phyloP scores from a whole-genome alignment of 2,329 filamentous ascomycete genomes.

The Colletotrichum tamarilloi region DNA sequence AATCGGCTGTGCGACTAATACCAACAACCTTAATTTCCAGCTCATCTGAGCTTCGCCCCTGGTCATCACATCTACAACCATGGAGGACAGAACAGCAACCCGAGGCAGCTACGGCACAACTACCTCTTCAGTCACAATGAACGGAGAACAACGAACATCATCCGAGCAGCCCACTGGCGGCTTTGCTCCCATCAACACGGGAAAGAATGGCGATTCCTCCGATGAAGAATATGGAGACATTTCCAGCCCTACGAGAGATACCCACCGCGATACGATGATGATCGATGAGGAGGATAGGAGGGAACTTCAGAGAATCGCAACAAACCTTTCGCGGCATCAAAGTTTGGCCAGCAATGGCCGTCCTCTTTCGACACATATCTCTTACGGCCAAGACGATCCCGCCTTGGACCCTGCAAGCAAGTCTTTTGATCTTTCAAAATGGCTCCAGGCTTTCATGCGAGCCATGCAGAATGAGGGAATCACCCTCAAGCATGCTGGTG shows the following conservation, averaged over 20 bases:
- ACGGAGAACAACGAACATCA: neutral
- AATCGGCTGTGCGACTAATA: neutral
- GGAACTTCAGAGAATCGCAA: constrained; percentile 54
- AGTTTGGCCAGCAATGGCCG: constrained; percentile 41
- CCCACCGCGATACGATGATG: constrained; percentile 26
- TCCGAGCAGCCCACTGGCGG: constrained; percentile 5
- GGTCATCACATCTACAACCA: neutral
- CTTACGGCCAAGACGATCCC: constrained; percentile 41
- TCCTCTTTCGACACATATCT: constrained; percentile 17
- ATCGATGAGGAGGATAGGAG: constrained; percentile 47
- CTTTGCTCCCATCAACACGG: constrained; percentile 27
- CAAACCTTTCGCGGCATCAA: constrained; percentile 49
- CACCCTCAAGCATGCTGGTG: constrained; percentile 63
- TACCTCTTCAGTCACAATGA: constrained; percentile 21
- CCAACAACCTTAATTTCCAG: neutral
- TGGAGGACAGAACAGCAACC: constrained; percentile 13
- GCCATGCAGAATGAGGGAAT: constrained; percentile 66
- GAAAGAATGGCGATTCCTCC: constrained; percentile 18
- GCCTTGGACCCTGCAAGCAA: constrained; percentile 50
- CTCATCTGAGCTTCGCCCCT: constrained; percentile 14
- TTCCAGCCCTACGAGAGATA: constrained; percentile 13
- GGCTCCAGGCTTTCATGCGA: constrained; percentile 51
- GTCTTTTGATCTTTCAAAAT: constrained; percentile 54
- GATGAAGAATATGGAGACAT: constrained; percentile 1
- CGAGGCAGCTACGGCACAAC: constrained; percentile 10